Percentiles rank a stretch among this genome's conserved stretches.
Conservation (phyloP, 75 land plant species). For the Larix kaempferi region DNA sequence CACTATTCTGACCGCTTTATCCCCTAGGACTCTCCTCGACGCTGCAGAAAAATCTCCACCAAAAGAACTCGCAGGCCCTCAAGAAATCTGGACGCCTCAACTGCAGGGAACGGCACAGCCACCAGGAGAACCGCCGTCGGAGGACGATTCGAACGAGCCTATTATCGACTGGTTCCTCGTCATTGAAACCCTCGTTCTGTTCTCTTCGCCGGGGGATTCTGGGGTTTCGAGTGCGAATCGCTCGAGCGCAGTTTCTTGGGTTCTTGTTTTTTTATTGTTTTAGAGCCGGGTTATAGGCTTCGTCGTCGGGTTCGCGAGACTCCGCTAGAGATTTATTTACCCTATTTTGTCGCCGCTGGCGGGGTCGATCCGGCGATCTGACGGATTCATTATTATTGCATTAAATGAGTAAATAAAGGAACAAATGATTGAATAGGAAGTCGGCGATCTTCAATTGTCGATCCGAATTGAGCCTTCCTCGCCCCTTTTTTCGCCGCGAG, state of each 20-base stretch:
- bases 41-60: background rate
- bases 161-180: background rate
- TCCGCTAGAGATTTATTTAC: background rate
- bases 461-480: constrained; percentile 4
- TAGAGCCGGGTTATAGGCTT: too few relatives aligned
- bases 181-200: background rate
- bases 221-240: background rate
- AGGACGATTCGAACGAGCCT: background rate
- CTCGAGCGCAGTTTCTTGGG: background rate
- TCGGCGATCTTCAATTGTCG: constrained; percentile 7
- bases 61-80: background rate
- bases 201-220: too few relatives aligned
- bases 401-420: too few relatives aligned
- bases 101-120: background rate
- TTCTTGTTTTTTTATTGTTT: background rate
- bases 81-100: background rate
- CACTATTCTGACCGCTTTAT: constrained; percentile 9
- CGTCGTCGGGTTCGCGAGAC: too few relatives aligned
- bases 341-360: constrained; percentile 1
- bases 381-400: constrained; percentile 7
- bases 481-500: background rate
- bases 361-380: constrained; percentile 10
- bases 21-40: background rate
- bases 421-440: too few relatives aligned
- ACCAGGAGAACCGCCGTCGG: background rate